phyloP scores from a whole-genome alignment of 129 eudicot species.

The Centella asiatica region DNA sequence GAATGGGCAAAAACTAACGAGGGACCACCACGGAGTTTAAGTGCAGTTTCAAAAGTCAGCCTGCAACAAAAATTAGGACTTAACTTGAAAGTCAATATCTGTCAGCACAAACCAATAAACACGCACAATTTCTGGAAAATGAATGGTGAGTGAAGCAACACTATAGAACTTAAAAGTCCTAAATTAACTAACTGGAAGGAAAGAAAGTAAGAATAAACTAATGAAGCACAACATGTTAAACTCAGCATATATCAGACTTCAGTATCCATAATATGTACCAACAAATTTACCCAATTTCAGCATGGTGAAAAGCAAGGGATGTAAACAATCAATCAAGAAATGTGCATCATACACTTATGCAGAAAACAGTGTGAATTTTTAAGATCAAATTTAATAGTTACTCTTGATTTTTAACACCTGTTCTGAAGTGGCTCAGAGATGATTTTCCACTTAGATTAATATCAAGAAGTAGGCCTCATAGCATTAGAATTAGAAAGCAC shows the following conservation, averaged over 20 bases:
- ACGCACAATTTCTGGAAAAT: neutral
- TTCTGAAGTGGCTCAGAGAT: neutral
- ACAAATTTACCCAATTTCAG: no score
- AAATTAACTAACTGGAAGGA: neutral
- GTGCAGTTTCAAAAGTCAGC: slow-evolving; percentile 86
- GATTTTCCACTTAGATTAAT: neutral
- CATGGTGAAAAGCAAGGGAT: no score
- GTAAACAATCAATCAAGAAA: no score
- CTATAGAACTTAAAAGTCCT: neutral
- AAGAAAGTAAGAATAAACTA: no score
- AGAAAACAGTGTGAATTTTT: no score
- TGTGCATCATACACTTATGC: no score
- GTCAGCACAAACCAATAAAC: neutral
- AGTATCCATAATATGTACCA: no score
- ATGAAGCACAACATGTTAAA: no score
- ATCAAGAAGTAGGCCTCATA: neutral
- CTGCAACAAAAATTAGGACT: slow-evolving; percentile 35
- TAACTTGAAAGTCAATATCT: neutral
- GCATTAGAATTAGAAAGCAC: neutral
- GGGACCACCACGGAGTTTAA: slow-evolving; percentile 95
- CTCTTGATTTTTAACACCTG: neutral
- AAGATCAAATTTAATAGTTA: no score
- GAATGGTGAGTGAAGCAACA: neutral
- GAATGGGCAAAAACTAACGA: slow-evolving; percentile 93
- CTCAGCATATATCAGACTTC: no score